phyloP scores from a whole-genome alignment of 108 stramenopile species.

The Schizochytrium sp. region DNA sequence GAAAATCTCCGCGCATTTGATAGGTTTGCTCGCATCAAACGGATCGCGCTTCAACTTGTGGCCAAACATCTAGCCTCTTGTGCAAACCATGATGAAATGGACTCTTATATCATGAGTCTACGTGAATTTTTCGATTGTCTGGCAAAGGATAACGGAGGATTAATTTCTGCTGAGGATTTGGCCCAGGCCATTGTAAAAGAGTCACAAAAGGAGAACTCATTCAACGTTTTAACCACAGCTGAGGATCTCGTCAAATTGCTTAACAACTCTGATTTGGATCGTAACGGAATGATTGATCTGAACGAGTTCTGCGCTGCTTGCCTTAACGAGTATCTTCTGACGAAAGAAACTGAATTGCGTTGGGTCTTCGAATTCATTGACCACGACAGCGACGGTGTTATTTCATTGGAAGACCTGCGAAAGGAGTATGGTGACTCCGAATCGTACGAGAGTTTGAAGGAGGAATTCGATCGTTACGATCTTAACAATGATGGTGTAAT shows the following conservation, averaged over 20 bases:
- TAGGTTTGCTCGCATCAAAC: background rate
- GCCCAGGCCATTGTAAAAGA: background rate
- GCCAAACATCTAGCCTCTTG: background rate
- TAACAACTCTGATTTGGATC: background rate
- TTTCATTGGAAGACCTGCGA: constrained; percentile 38
- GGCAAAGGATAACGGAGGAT: background rate
- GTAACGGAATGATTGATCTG: constrained; percentile 11
- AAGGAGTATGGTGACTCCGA: constrained; percentile 31
- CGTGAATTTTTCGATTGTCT: constrained; percentile 34
- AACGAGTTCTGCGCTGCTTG: constrained; percentile 30
- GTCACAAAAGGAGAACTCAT: constrained; percentile 35
- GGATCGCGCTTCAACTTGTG: constrained; percentile 6
- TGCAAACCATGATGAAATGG: background rate
- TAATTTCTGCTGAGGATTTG: background rate
- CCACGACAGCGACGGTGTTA: constrained; percentile 16
- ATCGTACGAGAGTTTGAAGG: background rate
- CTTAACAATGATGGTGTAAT: constrained; percentile 38
- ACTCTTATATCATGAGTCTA: background rate
- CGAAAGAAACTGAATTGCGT: background rate
- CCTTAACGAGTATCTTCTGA: background rate
- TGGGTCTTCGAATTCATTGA: constrained; percentile 42
- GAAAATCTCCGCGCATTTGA: constrained; percentile 12
- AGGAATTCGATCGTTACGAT: constrained; percentile 9
- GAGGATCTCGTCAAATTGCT: background rate
- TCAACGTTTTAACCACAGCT: background rate